phyloP scores from a whole-genome alignment of 257 asterid species.

The Nicotiana knightiana region DNA sequence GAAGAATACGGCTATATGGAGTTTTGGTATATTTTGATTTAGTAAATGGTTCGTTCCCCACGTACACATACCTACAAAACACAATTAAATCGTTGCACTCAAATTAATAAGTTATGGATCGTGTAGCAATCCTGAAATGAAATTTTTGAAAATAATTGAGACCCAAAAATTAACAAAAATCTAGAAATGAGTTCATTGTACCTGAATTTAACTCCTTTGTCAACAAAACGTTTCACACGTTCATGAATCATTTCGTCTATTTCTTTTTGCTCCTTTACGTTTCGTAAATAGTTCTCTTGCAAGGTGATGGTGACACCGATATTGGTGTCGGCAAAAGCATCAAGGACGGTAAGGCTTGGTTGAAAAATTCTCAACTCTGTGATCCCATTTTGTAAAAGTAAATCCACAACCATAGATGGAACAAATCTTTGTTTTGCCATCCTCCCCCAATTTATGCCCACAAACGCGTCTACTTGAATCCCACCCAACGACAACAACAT shows the following conservation, averaged over 20 bases:
- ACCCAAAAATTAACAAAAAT: neutral
- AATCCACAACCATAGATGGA: slow-evolving; percentile 6
- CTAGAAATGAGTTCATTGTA: neutral
- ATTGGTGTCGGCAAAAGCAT: slow-evolving; percentile 2
- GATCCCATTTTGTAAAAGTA: slow-evolving; percentile 5
- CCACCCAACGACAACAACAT: neutral
- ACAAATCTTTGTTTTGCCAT: neutral
- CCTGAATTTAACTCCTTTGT: slow-evolving; percentile 4
- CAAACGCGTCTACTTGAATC: neutral
- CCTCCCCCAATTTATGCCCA: slow-evolving; percentile 9
- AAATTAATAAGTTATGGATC: neutral
- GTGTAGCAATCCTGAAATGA: neutral
- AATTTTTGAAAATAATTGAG: neutral
- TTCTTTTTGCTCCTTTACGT: neutral
- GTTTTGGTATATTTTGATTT: neutral
- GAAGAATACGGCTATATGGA: neutral
- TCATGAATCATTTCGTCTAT: neutral
- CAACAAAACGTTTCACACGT: neutral
- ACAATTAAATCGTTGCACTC: too few relatives aligned
- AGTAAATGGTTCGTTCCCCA: neutral
- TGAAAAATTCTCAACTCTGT: neutral
- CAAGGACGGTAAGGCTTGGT: neutral
- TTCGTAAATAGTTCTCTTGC: neutral
- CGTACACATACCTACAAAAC: neutral
- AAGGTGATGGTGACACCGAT: slow-evolving; percentile 5